Base-by-base conservation (phyloP, 73 alveolate species). In the Blepharisma japonicum region DNA sequence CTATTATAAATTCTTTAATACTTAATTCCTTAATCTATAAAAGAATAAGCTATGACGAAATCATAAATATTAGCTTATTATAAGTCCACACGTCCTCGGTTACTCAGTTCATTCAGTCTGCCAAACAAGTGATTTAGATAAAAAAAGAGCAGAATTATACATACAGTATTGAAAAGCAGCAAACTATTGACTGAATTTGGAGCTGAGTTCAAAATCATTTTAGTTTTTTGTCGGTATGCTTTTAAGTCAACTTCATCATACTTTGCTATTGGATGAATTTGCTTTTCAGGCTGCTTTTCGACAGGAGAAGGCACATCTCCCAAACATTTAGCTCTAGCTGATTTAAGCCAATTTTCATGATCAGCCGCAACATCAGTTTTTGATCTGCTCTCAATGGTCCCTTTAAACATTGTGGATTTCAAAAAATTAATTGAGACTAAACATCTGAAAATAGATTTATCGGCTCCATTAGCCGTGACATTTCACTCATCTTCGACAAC, bases 401-500 rank as follows among this genome's bases (percentile, higher is more conserved):
- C 74, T 61, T 25, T 61, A 61, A 61, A 61, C 74, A 61, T 61
- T 18, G 74, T 61, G 5, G 47, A 14, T 61, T 61, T 61, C 74
- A 61, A 25, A 39, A 61, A 61, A 61, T 61, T 61, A 20, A 61
- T 25, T 9, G 46, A 9, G 23, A 61, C 14, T 14, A 39, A 14
- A 2, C 14, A 8, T 5, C 74, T 14, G 23, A 61, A 25, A n/a
- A 61, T 61, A 61, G 74, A 61, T 25, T 61, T 61, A 8, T 61
- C 74, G 18, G 39, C 47, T 14, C 74, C 46, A 61, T 14, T 25
- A 5, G 74, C 47, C 2, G 74, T 39, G 9, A 47, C 80, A 18
- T 45, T 70, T 54, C 80, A 70, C 38, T 18, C n/a, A 39, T 70
- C 80, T 70, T 70, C 80, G 32, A 70, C 80, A 9, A 70, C 11